Evolutionary conservation across 306 rosid genomes (phyloP).

Genomic region (Dicorynia guianensis): DNA sequence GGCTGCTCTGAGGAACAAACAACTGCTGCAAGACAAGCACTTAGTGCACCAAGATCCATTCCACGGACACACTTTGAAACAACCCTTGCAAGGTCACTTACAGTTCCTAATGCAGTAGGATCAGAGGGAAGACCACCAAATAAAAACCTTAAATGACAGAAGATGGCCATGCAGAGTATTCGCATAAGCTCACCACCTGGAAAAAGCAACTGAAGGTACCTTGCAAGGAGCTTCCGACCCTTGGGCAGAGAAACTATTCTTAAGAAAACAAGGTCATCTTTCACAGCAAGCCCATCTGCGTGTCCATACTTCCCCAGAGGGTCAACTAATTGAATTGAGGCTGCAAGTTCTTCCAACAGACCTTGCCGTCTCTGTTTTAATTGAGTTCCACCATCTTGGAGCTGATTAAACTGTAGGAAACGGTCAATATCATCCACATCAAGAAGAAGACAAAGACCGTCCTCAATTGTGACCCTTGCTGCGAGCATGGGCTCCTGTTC

Average conservation of each 20-base stretch:
- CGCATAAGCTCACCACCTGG: slow-evolving; percentile 89
- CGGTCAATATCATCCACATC: slow-evolving; percentile 98
- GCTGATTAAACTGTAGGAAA: slow-evolving; percentile 84
- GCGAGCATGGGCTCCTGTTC: slow-evolving; percentile 99
- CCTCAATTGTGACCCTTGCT: slow-evolving; percentile 91
- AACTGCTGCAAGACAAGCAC: slow-evolving; percentile 95
- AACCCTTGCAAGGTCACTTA: slow-evolving; percentile 69
- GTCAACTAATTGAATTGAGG: slow-evolving; percentile 89
- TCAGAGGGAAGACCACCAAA: slow-evolving; percentile 85
- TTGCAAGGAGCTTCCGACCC: slow-evolving; percentile 84
- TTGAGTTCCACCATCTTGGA: slow-evolving; percentile 77
- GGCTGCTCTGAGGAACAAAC: slow-evolving; percentile 92
- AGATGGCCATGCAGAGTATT: slow-evolving; percentile 92
- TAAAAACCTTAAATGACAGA: slow-evolving; percentile 84
- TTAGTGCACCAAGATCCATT: slow-evolving; percentile 94
- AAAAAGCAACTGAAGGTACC: slow-evolving; percentile 71
- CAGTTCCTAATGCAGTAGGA: slow-evolving; percentile 66
- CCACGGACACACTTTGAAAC: slow-evolving; percentile 67
- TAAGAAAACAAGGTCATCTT: slow-evolving; percentile 86
- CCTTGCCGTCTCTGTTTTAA: slow-evolving; percentile 72
- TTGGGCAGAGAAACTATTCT: slow-evolving; percentile 85
- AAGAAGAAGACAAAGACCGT: slow-evolving; percentile 92
- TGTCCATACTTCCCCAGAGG: slow-evolving; percentile 81
- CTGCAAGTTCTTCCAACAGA: slow-evolving; percentile 79
- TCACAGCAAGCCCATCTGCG: slow-evolving; percentile 69